Conservation (phyloP, 108 stramenopile genomes). For the Nannochloropsis gaditana region DNA sequence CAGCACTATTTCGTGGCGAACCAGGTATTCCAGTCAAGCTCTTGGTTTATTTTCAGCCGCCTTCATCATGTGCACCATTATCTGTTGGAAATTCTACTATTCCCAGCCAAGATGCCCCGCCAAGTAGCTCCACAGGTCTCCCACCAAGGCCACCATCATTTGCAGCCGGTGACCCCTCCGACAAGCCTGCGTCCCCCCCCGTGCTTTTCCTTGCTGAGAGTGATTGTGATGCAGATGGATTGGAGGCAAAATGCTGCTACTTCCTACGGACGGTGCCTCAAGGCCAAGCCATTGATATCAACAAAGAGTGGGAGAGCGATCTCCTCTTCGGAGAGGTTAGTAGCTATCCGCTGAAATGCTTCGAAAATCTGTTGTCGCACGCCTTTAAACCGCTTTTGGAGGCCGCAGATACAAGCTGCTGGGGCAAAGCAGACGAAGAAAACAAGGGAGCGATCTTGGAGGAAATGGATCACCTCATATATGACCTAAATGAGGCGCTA, state of each 20-base stretch:
- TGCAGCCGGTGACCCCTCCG: background rate
- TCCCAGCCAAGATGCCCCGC: background rate
- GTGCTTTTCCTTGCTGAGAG: conserved; percentile 64
- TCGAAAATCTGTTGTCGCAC: conserved; percentile 62
- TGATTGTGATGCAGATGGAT: conserved; percentile 32
- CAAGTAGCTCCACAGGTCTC: background rate
- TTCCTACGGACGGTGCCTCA: conserved; percentile 36
- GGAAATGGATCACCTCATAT: conserved; percentile 62
- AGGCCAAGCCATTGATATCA: conserved; percentile 42
- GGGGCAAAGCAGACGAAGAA: conserved; percentile 68
- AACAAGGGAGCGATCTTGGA: conserved; percentile 64
- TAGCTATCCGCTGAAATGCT: conserved; percentile 60
- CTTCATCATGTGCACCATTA: background rate
- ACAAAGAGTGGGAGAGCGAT: conserved; percentile 50
- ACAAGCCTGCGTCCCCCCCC: conserved; percentile 22
- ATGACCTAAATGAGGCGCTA: conserved; percentile 63
- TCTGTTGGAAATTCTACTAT: conserved; percentile 20
- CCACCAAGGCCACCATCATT: background rate
- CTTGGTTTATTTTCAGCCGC: conserved; percentile 64
- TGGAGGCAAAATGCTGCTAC: conserved; percentile 56
- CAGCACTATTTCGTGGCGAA: conserved; percentile 61
- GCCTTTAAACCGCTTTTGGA: conserved; percentile 63
- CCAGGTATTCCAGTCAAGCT: conserved; percentile 52
- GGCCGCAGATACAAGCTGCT: conserved; percentile 56
- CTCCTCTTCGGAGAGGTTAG: conserved; percentile 70